Base-by-base conservation (phyloP, 2,329 filamentous ascomycete genomes). In the Metarhizium guizhouense region DNA sequence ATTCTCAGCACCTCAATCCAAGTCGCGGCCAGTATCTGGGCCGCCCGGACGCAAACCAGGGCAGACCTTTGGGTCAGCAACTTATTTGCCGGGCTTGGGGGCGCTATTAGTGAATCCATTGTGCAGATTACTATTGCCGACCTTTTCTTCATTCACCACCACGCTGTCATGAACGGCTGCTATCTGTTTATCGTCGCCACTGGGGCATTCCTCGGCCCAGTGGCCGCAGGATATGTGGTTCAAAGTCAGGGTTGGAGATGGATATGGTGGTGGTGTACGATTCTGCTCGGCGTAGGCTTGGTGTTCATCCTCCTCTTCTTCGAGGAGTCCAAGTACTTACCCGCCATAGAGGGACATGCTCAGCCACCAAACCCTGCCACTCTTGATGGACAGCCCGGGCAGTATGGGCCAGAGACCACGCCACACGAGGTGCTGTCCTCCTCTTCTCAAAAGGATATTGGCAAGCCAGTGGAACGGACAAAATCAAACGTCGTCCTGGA, bases 71-170 rank as follows among this genome's bases (percentile, higher is more conserved):
- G 62, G 40, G 54, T 45, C 2, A 38, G 48, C 51, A 59, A 57
- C 14, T 6, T 66, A 1, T 36, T 68, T 0, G 63, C 66, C 11
- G 72, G 71, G 0, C 55, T 73, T 7, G 68, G 68, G 2, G 72
- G 70, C 13, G 68, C 71, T 11, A 68, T 72, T 6, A 72, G 70
- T 50, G 70, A 74, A 57, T 65, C 68, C 0, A 66, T 71, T 40
- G 68, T 65, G 4, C 70, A 72, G 47, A 68, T 74, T 42, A 74
- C 71, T 0, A 66, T 67, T 30, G 61, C 64, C 6, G 68, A 71
- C 57, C 47, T 70, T 1, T 68, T 68, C 57, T 68, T 67, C 47
- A 60, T 68, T 0, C 66, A 69, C 42, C 61, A 68, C 32, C 56
- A 63, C 10, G 61, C 61, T 13, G 60, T 62, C 30, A 68, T 67